phyloP scores from a whole-genome alignment of 306 rosid genomes.

The Hylodesmum podocarpum region DNA sequence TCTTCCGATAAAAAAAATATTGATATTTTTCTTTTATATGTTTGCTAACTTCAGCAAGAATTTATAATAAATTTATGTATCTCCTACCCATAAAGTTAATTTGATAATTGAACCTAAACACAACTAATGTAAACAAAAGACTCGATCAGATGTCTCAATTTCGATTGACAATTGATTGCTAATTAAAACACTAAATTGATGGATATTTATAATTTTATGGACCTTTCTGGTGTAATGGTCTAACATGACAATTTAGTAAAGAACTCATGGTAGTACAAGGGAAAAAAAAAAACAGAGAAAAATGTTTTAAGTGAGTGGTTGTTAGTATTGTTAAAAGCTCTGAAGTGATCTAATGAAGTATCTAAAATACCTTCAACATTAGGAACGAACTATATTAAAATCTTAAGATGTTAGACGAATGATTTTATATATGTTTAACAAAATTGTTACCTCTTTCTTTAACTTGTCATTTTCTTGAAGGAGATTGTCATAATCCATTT shows the following conservation, averaged over 20 bases:
- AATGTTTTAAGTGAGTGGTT: background rate
- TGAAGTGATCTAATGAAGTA: background rate
- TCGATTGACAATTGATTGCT: too few relatives aligned
- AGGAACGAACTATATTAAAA: background rate
- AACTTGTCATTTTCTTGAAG: slow-evolving; percentile 43
- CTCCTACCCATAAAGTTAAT: too few relatives aligned
- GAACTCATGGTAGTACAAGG: background rate
- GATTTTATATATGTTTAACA: background rate
- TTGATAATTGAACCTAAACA: too few relatives aligned
- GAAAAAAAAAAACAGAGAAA: background rate
- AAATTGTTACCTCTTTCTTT: slow-evolving; percentile 53
- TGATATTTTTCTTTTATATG: too few relatives aligned
- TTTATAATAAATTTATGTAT: too few relatives aligned
- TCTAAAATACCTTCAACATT: background rate
- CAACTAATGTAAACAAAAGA: too few relatives aligned
- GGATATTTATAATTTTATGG: background rate
- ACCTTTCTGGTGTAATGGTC: background rate
- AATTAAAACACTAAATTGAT: background rate
- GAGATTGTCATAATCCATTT: slow-evolving; percentile 51
- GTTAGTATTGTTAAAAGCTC: background rate
- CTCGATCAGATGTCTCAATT: too few relatives aligned
- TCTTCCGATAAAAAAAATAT: too few relatives aligned
- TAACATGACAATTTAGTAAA: background rate
- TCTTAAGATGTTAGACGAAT: background rate
- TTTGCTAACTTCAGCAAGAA: too few relatives aligned